A percentile compares a stretch with the other conserved stretches of the same genome.
Conservation (phyloP, 345 rosid genomes). For the Murraya koenigii region DNA sequence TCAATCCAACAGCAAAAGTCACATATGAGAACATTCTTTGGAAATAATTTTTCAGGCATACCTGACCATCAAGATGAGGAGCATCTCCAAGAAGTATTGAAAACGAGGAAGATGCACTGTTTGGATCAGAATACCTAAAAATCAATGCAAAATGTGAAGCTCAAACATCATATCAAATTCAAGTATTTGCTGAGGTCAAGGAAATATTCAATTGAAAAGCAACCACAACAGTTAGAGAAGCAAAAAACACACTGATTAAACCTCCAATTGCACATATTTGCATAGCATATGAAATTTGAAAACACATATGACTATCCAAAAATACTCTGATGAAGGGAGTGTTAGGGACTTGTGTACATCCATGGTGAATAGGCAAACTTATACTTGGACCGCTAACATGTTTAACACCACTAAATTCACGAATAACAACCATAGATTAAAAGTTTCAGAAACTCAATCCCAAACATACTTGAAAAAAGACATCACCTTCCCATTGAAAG, state of each 20-base stretch:
- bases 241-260: background rate
- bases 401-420: background rate
- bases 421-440: background rate
- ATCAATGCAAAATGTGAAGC: conserved; percentile 8
- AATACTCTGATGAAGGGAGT: background rate
- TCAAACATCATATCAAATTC: background rate
- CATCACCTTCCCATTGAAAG: conserved; percentile 85
- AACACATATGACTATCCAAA: background rate
- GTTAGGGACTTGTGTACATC: too few species aligned
- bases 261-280: background rate
- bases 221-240: background rate
- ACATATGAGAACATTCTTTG: conserved; percentile 6
- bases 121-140: conserved; percentile 72
- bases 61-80: conserved; percentile 92
- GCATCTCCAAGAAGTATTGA: conserved; percentile 97
- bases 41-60: conserved; percentile 25
- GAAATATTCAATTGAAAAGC: background rate
- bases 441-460: background rate
- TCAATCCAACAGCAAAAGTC: conserved; percentile 7
- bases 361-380: too few species aligned
- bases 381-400: background rate
- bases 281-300: background rate
- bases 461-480: background rate
- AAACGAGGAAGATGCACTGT: conserved; percentile 88
- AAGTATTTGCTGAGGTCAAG: background rate